A percentile compares a stretch with the other conserved stretches of the same genome.
These are phyloP conservation scores for Lyophyllum semitale DNA, from an alignment of 768 basidiomycete genomes.

Conservation along the genomic window DNA sequence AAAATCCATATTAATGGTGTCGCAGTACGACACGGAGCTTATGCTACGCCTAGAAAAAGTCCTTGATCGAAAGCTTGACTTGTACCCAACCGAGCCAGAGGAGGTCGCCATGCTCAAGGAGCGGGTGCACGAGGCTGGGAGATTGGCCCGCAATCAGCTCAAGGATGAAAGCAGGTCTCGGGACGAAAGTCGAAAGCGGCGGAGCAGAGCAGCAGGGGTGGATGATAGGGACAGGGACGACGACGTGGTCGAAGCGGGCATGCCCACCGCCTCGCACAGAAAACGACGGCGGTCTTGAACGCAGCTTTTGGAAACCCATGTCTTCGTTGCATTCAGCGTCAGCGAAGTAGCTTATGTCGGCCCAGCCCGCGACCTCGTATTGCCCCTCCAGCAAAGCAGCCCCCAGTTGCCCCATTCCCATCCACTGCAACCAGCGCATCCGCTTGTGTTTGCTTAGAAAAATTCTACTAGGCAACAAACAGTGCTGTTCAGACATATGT, in stretches of 20 bases:
- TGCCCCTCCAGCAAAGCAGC: too few species aligned
- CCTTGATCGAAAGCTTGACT: slow-evolving; percentile 87
- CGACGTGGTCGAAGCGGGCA: slow-evolving; percentile 85
- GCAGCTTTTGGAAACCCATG: too few species aligned
- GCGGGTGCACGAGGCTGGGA: slow-evolving; percentile 82
- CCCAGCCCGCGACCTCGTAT: too few species aligned
- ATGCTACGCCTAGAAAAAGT: slow-evolving; percentile 92
- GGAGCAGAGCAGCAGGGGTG: slow-evolving; percentile 44
- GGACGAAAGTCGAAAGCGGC: slow-evolving; percentile 35
- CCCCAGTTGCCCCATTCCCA: too few species aligned
- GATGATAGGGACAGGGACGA: slow-evolving; percentile 90
- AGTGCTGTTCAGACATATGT: too few species aligned
- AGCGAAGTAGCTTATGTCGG: too few species aligned
- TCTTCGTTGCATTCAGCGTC: too few species aligned
- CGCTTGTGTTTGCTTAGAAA: too few species aligned
- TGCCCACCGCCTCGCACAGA: slow-evolving; percentile 56
- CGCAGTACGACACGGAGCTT: slow-evolving; percentile 96
- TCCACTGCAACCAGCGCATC: too few species aligned
- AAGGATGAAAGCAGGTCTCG: slow-evolving; percentile 34
- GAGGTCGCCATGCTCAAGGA: slow-evolving; percentile 85
- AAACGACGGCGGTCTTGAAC: slow-evolving; percentile 30
- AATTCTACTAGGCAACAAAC: too few species aligned
- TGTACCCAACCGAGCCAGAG: slow-evolving; percentile 82
- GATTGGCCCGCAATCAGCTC: slow-evolving; percentile 74
- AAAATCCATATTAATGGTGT: slow-evolving; percentile 91